Conservation (phyloP, 768 basidiomycete genomes). For the Clitopilus hobsonii region DNA sequence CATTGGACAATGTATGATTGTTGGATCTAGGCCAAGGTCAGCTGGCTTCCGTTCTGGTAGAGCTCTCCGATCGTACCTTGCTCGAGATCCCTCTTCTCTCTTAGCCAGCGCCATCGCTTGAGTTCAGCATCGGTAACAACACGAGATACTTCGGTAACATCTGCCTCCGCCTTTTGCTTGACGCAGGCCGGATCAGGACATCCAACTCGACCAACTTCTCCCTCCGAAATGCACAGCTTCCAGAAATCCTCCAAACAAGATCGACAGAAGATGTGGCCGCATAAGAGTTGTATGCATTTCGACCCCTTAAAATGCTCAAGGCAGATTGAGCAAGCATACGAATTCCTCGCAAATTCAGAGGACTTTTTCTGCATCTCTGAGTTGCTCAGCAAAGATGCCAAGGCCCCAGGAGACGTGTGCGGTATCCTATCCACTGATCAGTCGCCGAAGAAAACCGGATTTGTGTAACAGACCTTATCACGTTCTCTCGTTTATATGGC, state of each 20-base stretch:
- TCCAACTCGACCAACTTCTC: slow-evolving; percentile 67
- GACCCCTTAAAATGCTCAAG: slow-evolving; percentile 69
- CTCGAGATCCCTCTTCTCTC: slow-evolving; percentile 68
- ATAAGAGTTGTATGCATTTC: slow-evolving; percentile 65
- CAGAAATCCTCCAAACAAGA: slow-evolving; percentile 78
- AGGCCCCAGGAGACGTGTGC: slow-evolving; percentile 52
- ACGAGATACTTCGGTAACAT: slow-evolving; percentile 67
- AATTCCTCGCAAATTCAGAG: slow-evolving; percentile 53
- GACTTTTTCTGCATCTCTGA: slow-evolving; percentile 44
- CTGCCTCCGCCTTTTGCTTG: slow-evolving; percentile 55
- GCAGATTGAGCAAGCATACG: slow-evolving; percentile 77
- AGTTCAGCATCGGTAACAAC: slow-evolving; percentile 65
- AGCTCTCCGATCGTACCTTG: slow-evolving; percentile 44
- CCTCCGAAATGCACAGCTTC: slow-evolving; percentile 76
- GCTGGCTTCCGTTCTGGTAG: background rate
- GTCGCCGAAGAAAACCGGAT: background rate
- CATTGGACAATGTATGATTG: slow-evolving; percentile 78
- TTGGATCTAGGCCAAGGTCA: slow-evolving; percentile 50
- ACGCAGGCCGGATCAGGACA: slow-evolving; percentile 82
- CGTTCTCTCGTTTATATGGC: slow-evolving; percentile 17
- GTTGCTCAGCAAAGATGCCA: slow-evolving; percentile 42
- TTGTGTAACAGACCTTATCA: background rate
- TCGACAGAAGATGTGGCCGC: slow-evolving; percentile 82
- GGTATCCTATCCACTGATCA: slow-evolving; percentile 34
- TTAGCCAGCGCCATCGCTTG: slow-evolving; percentile 74